phyloP scores from a whole-genome alignment of 192 early-diverging fungal species.

The Backusella australiensis region DNA sequence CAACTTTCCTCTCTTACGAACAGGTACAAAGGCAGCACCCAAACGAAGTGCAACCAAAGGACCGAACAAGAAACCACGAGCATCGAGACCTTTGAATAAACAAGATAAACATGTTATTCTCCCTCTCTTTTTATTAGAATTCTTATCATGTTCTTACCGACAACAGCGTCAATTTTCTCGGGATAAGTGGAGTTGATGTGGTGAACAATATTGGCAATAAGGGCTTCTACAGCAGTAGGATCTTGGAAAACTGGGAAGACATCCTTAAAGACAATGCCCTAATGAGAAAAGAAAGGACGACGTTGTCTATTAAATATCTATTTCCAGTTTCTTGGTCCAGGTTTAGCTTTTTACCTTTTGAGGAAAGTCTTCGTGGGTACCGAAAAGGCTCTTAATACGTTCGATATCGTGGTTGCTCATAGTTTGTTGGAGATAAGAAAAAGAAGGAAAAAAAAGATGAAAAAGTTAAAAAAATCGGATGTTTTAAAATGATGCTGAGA shows the following conservation, averaged over 20 bases:
- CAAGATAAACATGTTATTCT: neutral
- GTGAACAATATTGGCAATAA: conserved; percentile 85
- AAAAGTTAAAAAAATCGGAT: neutral
- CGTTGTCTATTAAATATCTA: neutral
- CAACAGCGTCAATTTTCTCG: conserved; percentile 83
- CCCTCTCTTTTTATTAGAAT: neutral
- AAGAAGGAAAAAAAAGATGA: neutral
- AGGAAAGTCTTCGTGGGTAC: conserved; percentile 41
- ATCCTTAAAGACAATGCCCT: conserved; percentile 96
- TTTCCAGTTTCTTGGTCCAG: neutral
- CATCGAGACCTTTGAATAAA: conserved; percentile 71
- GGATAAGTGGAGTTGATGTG: conserved; percentile 62
- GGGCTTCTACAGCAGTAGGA: conserved; percentile 87
- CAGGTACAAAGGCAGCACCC: conserved; percentile 88
- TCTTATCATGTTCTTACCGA: conserved; percentile 55
- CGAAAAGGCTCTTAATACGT: conserved; percentile 39
- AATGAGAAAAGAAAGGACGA: neutral
- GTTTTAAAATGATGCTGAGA: neutral
- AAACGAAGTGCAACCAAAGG: conserved; percentile 88
- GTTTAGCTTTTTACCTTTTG: conserved; percentile 27
- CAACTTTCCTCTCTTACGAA: conserved; percentile 95
- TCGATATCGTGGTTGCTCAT: conserved; percentile 37
- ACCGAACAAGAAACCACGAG: conserved; percentile 96
- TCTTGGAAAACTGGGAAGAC: conserved; percentile 97
- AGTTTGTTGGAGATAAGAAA: neutral